Percentiles rank a stretch among this genome's conserved stretches.
Conservation (phyloP, 2,329 filamentous ascomycete genomes). For the Alternaria arbusti region DNA sequence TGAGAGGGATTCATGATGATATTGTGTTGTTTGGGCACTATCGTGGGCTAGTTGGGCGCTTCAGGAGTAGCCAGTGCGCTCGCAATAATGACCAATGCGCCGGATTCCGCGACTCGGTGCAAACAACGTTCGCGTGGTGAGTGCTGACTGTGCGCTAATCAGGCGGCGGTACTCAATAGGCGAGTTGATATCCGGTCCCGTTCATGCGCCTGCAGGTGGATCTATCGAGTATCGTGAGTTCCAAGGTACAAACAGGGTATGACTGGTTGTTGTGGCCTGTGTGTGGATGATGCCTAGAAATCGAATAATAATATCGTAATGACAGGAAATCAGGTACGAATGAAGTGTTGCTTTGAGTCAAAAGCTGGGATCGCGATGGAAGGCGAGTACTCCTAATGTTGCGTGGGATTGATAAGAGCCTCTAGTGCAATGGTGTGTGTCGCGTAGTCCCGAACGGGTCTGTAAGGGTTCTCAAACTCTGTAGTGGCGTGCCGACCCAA, state of each 20-base stretch:
- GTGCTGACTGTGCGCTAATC: constrained; percentile 13
- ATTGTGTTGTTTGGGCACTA: constrained; percentile 23
- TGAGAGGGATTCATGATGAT: constrained; percentile 38
- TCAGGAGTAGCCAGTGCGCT: constrained; percentile 6
- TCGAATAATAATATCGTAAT: not conserved
- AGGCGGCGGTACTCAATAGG: constrained; percentile 17
- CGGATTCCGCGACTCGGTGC: constrained; percentile 19
- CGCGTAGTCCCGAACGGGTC: constrained; percentile 17
- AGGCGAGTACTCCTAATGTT: not conserved
- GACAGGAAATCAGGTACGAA: not conserved
- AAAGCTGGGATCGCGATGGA: constrained; percentile 3
- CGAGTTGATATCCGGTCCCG: constrained; percentile 16
- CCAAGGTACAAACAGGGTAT: constrained; percentile 27
- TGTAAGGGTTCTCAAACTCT: constrained; percentile 21
- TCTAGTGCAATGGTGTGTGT: constrained; percentile 15
- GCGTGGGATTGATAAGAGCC: constrained; percentile 29
- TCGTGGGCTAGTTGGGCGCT: constrained; percentile 9
- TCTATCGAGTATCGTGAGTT: constrained; percentile 20
- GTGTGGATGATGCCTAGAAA: not conserved
- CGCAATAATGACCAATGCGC: constrained; percentile 20
- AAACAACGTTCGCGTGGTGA: constrained; percentile 24
- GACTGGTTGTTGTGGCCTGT: constrained; percentile 21
- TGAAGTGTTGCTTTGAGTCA: not conserved
- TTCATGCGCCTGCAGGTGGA: constrained; percentile 25
- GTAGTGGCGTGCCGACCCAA: constrained; percentile 26